Base-by-base conservation (phyloP, 495 filamentous ascomycete species). In the Talaromyces adpressus region DNA sequence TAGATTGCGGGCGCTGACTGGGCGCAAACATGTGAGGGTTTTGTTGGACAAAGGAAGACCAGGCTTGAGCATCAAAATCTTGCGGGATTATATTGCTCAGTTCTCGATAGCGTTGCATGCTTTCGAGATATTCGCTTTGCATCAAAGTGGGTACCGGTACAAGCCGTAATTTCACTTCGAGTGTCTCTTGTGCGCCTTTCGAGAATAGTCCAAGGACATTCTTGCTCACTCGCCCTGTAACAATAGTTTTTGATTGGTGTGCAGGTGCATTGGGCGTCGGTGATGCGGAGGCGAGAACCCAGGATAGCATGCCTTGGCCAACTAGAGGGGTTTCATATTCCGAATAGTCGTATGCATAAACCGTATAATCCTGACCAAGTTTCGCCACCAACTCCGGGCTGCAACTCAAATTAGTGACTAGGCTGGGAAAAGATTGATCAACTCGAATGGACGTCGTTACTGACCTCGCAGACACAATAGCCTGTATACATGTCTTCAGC, bases 281-380 rank as follows among this genome's bases (percentile, higher is more conserved):
- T 39, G 81, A 81, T 6, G 84, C 71, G 11, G 83, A 84, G 34
- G 87, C 86, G 57, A 98, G 81, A 34, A 87, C 87, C 85, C 89
- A 89, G 63, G 94, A 98, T 23, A 98, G 82, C 90, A 98, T 91
- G 62, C 94, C 94, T 73, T 97, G 95, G 18, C 94, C 94, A 11
- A 97, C 93, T 62, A 97, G 83, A 54, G 94, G 94, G 6, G 87
- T 89, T 65, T 96, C 92, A 62, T 89, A 89, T 75, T 98, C 94
- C 6, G 94, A 98, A 74, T 92, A 98, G 70, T 98, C 94, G 75
- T 91, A 92, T 22, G 94, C 93, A 75, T 98, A 98, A 62, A 98
- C 87, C 12, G 91, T 96, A 70, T 95, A 98, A 76, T 98, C 95
- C 65, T 87, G 90, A 60, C 92, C 91, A 39, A 89, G 80, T 64